phyloP scores from a whole-genome alignment of 2,329 filamentous ascomycete genomes.

The Cyphellophora attinorum region DNA sequence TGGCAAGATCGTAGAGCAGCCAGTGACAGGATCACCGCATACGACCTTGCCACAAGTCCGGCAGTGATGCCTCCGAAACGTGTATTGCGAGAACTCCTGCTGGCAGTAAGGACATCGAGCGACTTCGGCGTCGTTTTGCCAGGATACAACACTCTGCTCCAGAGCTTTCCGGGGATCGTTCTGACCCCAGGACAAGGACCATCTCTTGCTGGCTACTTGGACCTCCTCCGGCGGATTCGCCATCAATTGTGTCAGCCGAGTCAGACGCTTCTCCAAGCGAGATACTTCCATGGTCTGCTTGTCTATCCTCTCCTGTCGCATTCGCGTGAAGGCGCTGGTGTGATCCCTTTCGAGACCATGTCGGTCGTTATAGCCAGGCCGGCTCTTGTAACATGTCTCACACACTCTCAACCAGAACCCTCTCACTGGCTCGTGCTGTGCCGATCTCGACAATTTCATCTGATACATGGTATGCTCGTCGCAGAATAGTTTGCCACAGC shows the following conservation, averaged over 20 bases:
- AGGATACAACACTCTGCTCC: constrained; percentile 86
- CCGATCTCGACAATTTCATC: constrained; percentile 89
- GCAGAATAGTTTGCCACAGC: constrained; percentile 88
- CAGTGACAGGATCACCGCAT: constrained; percentile 76
- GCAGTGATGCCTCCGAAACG: constrained; percentile 89
- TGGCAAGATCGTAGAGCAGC: constrained; percentile 74
- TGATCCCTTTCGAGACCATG: constrained; percentile 63
- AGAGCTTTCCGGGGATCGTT: constrained; percentile 69
- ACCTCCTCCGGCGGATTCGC: constrained; percentile 60
- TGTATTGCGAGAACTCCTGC: constrained; percentile 89
- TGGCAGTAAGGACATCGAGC: constrained; percentile 83
- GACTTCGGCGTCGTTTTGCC: constrained; percentile 84
- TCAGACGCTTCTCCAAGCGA: constrained; percentile 81
- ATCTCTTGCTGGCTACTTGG: constrained; percentile 37
- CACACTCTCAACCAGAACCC: constrained; percentile 93
- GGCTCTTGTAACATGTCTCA: constrained; percentile 97
- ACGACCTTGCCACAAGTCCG: constrained; percentile 87
- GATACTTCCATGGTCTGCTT: constrained; percentile 80
- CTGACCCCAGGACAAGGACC: constrained; percentile 49
- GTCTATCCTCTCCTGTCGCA: constrained; percentile 71
- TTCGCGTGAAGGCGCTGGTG: constrained; percentile 57
- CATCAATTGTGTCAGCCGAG: constrained; percentile 76
- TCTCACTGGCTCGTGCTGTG: constrained; percentile 77
- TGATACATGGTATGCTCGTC: constrained; percentile 99
- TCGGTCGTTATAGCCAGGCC: constrained; percentile 90